Base-by-base conservation (phyloP, 345 rosid genomes). In the Populus simonii region DNA sequence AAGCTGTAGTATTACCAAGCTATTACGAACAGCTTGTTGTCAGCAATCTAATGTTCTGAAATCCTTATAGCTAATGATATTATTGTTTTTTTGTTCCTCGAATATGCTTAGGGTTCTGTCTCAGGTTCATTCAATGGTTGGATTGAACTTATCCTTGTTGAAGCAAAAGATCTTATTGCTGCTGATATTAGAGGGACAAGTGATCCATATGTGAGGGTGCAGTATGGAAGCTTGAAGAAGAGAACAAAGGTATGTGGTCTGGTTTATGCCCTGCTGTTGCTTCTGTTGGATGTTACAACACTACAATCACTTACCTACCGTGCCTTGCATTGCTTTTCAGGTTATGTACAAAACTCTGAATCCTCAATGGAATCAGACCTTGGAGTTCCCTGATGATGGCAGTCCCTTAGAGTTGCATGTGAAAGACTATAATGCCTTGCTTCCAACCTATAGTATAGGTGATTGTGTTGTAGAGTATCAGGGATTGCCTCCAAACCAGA, bases 171-270 rank as follows among this genome's bases (percentile, higher is more conserved):
- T 70, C 96, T 96, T 49, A 74, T 91, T 62, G 99, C 95, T 7
- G 99, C 98, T 9, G 99, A 96, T 91, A 85, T 96, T 76, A 83
- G 98, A 80, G 99, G 99, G 75, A 96, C 99, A 31, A 96, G 99
- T 73, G 99, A 96, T 85, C 99, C 99, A 78, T 96, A 92, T 70
- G 99, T 96, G 47, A 89, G 94, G 77, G 95, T 93, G 81, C 96
- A 93, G 0, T 96, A 92, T 71, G 99, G 99, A 74, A 83, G 86
- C 83, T 76, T 86, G 84, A 93, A 89, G 89, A 94, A 80, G 82
- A 88, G 89, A 76, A 93, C 98, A 70, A 96, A 96, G 99, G 99
- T 92, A 65, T 76, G 71, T 51, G 27, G 31, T 12, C 22, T 66
- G 27, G 35, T 38, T 20, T 59, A 23, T 51, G 57, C 33, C 33